Percentiles rank a stretch among this genome's conserved stretches.
Evolutionary conservation across 2,329 filamentous ascomycete species (phyloP).

Genomic region (Fusarium sp.): DNA sequence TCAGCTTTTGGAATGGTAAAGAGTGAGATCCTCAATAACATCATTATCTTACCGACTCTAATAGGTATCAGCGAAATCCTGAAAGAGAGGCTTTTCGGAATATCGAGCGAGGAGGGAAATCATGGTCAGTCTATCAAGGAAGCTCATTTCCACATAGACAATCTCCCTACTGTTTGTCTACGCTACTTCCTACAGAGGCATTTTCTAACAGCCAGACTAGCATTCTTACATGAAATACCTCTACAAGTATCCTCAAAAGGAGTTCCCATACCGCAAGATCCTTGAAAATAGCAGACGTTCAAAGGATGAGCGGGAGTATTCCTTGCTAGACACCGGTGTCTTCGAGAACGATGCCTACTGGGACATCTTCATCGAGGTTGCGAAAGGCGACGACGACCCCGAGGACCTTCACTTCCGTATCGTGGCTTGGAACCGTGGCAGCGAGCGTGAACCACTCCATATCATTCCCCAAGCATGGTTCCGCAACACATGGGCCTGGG

Average conservation of each 20-base stretch:
- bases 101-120: conserved; percentile 96
- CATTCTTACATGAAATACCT: conserved; percentile 99
- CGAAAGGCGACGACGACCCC: conserved; percentile 89
- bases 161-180: conserved; percentile 72
- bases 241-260: conserved; percentile 94
- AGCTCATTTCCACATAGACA: conserved; percentile 95
- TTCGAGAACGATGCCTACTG: conserved; percentile 94
- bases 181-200: not conserved
- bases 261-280: conserved; percentile 91
- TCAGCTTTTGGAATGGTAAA: conserved; percentile 97
- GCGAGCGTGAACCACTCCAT: conserved; percentile 89
- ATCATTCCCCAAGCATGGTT: conserved; percentile 97
- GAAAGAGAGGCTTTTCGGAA: conserved; percentile 93
- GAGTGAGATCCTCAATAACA: conserved; percentile 69
- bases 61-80: conserved; percentile 77
- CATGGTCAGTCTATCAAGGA: conserved; percentile 98
- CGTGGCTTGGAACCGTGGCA: conserved; percentile 94
- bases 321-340: conserved; percentile 87
- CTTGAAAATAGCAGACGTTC: conserved; percentile 83
- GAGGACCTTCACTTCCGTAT: conserved; percentile 94
- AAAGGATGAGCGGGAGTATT: conserved; percentile 87
- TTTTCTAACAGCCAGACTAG: conserved; percentile 55
- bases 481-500: conserved; percentile 97
- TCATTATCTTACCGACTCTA: too few relatives aligned
- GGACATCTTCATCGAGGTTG: conserved; percentile 97